Percentiles rank a stretch among this genome's conserved stretches.
Evolutionary conservation across 768 basidiomycete species (phyloP).

Genomic region (Kwoniella sp.): DNA sequence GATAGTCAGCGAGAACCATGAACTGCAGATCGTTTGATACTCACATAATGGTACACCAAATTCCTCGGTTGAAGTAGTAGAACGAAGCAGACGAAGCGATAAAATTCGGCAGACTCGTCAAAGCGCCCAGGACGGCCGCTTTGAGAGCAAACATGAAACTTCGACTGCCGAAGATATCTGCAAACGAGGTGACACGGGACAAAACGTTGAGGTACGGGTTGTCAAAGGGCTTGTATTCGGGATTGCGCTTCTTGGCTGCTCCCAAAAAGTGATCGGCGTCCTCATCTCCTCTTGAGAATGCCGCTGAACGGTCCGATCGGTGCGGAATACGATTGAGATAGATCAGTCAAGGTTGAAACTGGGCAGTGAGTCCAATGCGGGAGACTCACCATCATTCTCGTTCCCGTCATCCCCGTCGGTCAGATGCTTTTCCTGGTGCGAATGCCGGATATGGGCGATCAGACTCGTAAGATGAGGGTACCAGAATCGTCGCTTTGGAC

Average conservation of each 20-base stretch:
- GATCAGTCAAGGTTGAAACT: no score
- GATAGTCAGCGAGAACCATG: no score
- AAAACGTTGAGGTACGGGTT: constrained; percentile 35
- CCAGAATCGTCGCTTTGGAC: constrained; percentile 36
- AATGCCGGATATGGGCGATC: constrained; percentile 28
- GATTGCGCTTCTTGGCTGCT: constrained; percentile 45
- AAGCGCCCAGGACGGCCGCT: constrained; percentile 42
- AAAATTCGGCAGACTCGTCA: constrained; percentile 47
- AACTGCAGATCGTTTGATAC: constrained; percentile 3
- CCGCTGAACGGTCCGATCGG: constrained; percentile 24
- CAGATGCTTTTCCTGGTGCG: constrained; percentile 30
- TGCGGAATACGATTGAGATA: no score
- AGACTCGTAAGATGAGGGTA: constrained; percentile 30
- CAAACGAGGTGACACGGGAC: constrained; percentile 28
- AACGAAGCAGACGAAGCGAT: constrained; percentile 44
- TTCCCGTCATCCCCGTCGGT: constrained; percentile 37
- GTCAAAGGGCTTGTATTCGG: constrained; percentile 49
- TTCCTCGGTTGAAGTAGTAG: constrained; percentile 50
- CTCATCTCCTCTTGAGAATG: constrained; percentile 20
- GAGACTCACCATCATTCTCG: constrained; percentile 34
- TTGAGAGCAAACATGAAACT: constrained; percentile 53
- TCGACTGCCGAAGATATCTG: constrained; percentile 36
- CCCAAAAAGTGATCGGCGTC: constrained; percentile 38
- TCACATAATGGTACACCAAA: constrained; percentile 49
- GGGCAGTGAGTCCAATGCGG: background rate